Conservation (phyloP, 768 basidiomycete species). For the Phylloporus sp. region DNA sequence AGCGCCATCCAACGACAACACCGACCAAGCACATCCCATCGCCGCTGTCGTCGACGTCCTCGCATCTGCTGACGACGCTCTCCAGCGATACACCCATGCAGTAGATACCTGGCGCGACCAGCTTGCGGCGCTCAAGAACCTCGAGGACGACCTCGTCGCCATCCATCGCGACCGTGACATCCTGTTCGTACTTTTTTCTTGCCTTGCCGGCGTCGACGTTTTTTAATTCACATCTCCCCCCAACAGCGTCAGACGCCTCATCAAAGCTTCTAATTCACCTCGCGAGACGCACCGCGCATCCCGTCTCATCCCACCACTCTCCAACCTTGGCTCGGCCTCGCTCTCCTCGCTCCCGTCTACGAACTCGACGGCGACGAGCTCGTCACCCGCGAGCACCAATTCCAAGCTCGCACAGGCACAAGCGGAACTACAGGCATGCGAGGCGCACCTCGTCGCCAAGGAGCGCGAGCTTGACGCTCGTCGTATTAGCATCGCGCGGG, state of each 20-base stretch:
- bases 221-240: too few species aligned
- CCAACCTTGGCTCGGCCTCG: constrained; percentile 38
- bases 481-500: constrained; percentile 51
- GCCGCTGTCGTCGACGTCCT: constrained; percentile 51
- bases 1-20: constrained; percentile 39
- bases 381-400: constrained; percentile 18
- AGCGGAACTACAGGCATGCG: constrained; percentile 77
- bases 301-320: constrained; percentile 9
- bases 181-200: constrained; percentile 46
- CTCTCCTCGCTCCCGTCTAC: constrained; percentile 38
- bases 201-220: not conserved
- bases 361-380: constrained; percentile 25
- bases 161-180: constrained; percentile 72
- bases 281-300: constrained; percentile 36
- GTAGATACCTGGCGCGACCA: constrained; percentile 65
- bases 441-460: constrained; percentile 63
- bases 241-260: constrained; percentile 66
- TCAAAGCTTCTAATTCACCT: constrained; percentile 65
- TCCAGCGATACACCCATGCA: constrained; percentile 52
- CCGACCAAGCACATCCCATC: constrained; percentile 15
- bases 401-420: constrained; percentile 63
- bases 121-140: constrained; percentile 52
- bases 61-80: constrained; percentile 62
- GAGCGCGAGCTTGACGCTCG: constrained; percentile 56
- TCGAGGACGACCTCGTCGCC: constrained; percentile 70